Conservation (phyloP, 2,329 filamentous ascomycete species). For the Emmonsia crescens region DNA sequence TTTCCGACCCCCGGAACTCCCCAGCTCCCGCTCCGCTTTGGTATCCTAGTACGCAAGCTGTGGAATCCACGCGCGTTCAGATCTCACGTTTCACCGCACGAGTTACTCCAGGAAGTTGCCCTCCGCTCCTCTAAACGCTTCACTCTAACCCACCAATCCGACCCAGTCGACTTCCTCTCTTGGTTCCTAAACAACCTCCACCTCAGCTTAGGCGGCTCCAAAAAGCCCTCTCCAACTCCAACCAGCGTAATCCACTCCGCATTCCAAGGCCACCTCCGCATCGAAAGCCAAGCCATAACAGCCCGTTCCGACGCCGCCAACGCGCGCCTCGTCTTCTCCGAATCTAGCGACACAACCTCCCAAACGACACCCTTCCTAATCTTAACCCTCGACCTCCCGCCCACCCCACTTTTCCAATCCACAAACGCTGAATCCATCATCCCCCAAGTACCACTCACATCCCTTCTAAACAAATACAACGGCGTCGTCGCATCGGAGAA, state of each 20-base stretch:
- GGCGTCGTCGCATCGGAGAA: constrained; percentile 79
- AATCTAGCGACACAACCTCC: constrained; percentile 69
- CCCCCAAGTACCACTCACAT: constrained; percentile 61
- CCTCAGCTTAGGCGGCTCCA: constrained; percentile 78
- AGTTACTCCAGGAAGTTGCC: constrained; percentile 89
- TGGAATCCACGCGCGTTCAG: constrained; percentile 98
- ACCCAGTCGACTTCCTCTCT: constrained; percentile 90
- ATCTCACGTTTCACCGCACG: constrained; percentile 91
- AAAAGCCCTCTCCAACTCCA: constrained; percentile 58
- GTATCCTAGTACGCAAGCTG: constrained; percentile 85
- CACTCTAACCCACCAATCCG: constrained; percentile 78
- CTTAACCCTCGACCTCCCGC: constrained; percentile 82
- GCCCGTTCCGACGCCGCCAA: constrained; percentile 70
- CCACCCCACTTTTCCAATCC: constrained; percentile 91
- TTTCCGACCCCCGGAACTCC: constrained; percentile 52
- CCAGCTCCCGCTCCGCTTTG: constrained; percentile 79
- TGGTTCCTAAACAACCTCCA: constrained; percentile 98
- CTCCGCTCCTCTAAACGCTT: constrained; percentile 86
- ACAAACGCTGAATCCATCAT: constrained; percentile 93
- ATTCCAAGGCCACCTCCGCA: constrained; percentile 84
- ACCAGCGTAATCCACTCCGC: constrained; percentile 76
- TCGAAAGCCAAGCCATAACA: constrained; percentile 89
- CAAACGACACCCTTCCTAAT: constrained; percentile 75
- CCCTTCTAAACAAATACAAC: constrained; percentile 85
- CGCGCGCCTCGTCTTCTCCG: constrained; percentile 85